phyloP scores from a whole-genome alignment of 768 basidiomycete genomes.

The Amanita pseudoporphyria region DNA sequence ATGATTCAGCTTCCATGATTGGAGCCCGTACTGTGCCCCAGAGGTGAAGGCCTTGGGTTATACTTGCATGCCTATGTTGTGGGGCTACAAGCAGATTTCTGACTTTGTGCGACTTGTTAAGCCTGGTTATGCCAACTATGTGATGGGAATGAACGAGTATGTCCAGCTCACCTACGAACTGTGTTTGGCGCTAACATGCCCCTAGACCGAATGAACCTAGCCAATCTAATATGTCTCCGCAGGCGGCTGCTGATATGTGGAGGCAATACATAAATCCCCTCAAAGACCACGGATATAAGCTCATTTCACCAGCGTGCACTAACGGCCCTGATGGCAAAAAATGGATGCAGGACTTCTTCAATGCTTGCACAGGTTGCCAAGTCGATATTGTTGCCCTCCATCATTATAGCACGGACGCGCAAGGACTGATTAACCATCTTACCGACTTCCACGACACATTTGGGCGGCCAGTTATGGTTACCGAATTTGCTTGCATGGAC shows the following conservation, averaged over 20 bases:
- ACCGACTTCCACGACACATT: conserved; percentile 35
- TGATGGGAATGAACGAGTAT: conserved; percentile 70
- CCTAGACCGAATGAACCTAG: conserved; percentile 55
- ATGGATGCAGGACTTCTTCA: conserved; percentile 60
- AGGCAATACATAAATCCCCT: conserved; percentile 51
- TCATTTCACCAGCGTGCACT: conserved; percentile 62
- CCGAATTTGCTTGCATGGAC: conserved; percentile 68
- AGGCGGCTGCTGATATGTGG: conserved; percentile 48
- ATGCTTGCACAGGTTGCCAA: conserved; percentile 38
- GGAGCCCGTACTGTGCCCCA: conserved; percentile 47
- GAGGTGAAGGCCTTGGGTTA: conserved; percentile 35
- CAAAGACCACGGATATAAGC: conserved; percentile 39
- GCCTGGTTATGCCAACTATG: conserved; percentile 39
- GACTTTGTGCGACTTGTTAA: conserved; percentile 40
- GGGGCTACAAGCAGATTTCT: conserved; percentile 44
- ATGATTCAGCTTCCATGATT: conserved; percentile 45
- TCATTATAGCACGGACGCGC: conserved; percentile 47
- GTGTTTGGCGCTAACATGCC: neutral
- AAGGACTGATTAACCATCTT: conserved; percentile 45
- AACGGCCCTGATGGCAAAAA: conserved; percentile 42
- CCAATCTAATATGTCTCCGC: conserved; percentile 54
- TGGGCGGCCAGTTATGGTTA: conserved; percentile 40
- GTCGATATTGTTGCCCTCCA: conserved; percentile 53
- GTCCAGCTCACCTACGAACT: conserved; percentile 15
- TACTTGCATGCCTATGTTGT: conserved; percentile 56